Evolutionary conservation across 768 basidiomycete species (phyloP).

Genomic region (Hebeloma cylindrosporum): DNA sequence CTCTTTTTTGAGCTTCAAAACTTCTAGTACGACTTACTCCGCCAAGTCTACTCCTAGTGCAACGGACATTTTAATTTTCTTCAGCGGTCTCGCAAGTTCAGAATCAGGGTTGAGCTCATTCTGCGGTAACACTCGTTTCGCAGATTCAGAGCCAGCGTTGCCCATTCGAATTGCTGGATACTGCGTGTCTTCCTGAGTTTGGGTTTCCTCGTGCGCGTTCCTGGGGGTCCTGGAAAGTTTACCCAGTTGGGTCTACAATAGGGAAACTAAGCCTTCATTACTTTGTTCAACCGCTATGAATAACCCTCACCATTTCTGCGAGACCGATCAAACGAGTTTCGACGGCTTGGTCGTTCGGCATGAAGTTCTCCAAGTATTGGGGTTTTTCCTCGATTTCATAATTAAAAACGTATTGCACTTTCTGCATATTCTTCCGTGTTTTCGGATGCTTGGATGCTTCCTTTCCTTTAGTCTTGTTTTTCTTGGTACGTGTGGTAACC

Average conservation of each 20-base stretch:
- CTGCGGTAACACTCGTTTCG: slow-evolving; percentile 18
- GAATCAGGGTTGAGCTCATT: slow-evolving; percentile 20
- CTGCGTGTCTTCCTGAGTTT: slow-evolving; percentile 40
- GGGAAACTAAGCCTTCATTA: slow-evolving; percentile 6
- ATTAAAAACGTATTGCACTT: slow-evolving; percentile 59
- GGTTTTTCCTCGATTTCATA: slow-evolving; percentile 40
- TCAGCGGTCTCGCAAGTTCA: slow-evolving; percentile 37
- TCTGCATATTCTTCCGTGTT: slow-evolving; percentile 49
- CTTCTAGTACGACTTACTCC: slow-evolving; percentile 41
- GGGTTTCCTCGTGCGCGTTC: slow-evolving; percentile 22
- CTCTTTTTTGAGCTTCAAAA: no score
- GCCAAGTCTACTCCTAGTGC: slow-evolving; percentile 70
- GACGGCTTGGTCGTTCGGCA: slow-evolving; percentile 49
- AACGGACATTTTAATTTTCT: slow-evolving; percentile 75
- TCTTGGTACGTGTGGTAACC: slow-evolving; percentile 37
- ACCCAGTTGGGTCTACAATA: slow-evolving; percentile 12
- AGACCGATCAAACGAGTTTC: slow-evolving; percentile 66
- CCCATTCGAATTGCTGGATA: background rate
- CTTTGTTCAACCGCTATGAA: background rate
- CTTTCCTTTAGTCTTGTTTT: slow-evolving; percentile 41
- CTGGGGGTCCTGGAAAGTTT: slow-evolving; percentile 9
- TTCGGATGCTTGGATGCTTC: slow-evolving; percentile 41
- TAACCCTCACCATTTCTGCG: slow-evolving; percentile 45
- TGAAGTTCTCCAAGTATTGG: slow-evolving; percentile 69
- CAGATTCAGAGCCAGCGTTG: background rate